A percentile compares a stretch with the other conserved stretches of the same genome.
phyloP scores from a whole-genome alignment of 1,139 yeast species.

The Saccharomyces hybrid region DNA sequence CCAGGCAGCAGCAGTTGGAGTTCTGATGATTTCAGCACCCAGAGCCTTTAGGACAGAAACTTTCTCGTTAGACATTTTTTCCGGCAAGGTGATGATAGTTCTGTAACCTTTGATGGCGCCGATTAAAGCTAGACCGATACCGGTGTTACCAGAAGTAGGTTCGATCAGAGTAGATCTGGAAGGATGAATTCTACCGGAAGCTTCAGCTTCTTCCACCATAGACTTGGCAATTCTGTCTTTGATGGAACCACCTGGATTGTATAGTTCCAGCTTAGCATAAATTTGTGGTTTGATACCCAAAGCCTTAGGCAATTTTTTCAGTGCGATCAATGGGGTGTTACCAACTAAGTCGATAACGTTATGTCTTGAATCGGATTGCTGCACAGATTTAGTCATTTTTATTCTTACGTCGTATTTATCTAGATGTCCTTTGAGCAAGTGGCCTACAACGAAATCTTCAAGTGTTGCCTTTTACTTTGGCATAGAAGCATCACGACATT shows the following conservation, averaged over 20 bases:
- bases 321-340: slow-evolving; percentile 69
- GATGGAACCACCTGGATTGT: slow-evolving; percentile 93
- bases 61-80: slow-evolving; percentile 88
- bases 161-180: slow-evolving; percentile 73
- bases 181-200: slow-evolving; percentile 69
- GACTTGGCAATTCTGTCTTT: slow-evolving; percentile 91
- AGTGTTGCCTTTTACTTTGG: not conserved
- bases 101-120: slow-evolving; percentile 86
- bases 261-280: slow-evolving; percentile 80
- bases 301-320: slow-evolving; percentile 71
- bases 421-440: too few species aligned
- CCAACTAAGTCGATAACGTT: slow-evolving; percentile 44
- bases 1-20: slow-evolving; percentile 92
- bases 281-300: slow-evolving; percentile 70
- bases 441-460: not conserved
- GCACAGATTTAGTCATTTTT: not conserved
- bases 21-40: slow-evolving; percentile 86
- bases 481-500: not conserved
- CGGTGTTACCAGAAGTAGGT: slow-evolving; percentile 86
- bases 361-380: slow-evolving; percentile 18
- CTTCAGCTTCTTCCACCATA: slow-evolving; percentile 78
- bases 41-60: slow-evolving; percentile 82
- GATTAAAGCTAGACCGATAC: slow-evolving; percentile 80
- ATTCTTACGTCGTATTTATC: not conserved
- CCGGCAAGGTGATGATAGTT: slow-evolving; percentile 83